Percentiles rank a stretch among this genome's conserved stretches.
Conservation (phyloP, 2,329 filamentous ascomycete genomes). For the Coniella vitis region DNA sequence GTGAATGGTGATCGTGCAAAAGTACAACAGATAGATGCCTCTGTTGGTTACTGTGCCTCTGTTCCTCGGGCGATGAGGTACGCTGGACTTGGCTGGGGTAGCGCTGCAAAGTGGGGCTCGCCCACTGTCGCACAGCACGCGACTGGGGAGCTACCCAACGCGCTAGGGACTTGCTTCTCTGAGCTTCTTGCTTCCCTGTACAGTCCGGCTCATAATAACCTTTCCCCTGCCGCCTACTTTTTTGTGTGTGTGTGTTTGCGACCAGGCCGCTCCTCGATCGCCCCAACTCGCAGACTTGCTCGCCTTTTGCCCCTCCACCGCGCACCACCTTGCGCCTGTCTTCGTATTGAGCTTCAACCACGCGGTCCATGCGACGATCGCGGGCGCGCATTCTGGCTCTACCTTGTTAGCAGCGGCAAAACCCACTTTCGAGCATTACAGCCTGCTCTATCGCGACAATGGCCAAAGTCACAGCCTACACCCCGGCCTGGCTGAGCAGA, state of each 20-base stretch:
- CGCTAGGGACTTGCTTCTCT: constrained; percentile 15
- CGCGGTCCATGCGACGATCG: background rate
- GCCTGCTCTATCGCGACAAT: constrained; percentile 41
- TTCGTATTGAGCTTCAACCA: background rate
- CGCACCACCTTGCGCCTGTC: background rate
- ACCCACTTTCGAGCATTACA: background rate
- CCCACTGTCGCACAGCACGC: too few species aligned
- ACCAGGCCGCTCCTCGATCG: background rate
- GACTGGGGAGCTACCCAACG: constrained; percentile 6
- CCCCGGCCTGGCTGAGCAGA: constrained; percentile 78
- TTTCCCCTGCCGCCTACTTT: constrained; percentile 6
- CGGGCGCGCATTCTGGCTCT: background rate
- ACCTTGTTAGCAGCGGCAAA: constrained; percentile 8
- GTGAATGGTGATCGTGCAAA: background rate
- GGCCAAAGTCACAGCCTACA: constrained; percentile 81
- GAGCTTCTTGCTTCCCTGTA: constrained; percentile 2
- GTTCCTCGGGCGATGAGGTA: background rate
- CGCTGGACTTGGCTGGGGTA: background rate
- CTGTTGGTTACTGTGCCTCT: too few species aligned
- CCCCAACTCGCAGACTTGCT: background rate
- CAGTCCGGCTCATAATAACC: too few species aligned
- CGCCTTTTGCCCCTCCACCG: too few species aligned
- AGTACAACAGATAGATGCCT: background rate
- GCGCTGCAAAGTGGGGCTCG: background rate
- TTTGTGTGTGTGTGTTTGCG: constrained; percentile 6